A percentile compares a stretch with the other conserved stretches of the same genome.
Conservation (phyloP, 2,329 filamentous ascomycete species). For the Bertia moriformis region DNA sequence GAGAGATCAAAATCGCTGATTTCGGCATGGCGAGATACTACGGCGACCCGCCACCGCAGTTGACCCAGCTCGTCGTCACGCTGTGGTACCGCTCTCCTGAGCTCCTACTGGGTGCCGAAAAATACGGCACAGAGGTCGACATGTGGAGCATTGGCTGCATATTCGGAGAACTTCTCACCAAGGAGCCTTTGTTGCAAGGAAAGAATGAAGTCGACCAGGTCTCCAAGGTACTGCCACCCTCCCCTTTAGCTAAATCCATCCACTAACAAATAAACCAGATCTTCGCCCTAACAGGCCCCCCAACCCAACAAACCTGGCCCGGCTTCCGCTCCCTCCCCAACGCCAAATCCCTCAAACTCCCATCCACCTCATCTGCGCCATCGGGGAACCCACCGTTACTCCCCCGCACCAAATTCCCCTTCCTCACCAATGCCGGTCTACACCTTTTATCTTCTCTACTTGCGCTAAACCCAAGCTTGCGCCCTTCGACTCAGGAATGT, state of each 20-base stretch:
- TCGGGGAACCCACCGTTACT: slow-evolving; percentile 14
- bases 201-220: slow-evolving; percentile 62
- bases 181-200: slow-evolving; percentile 50
- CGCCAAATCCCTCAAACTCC: slow-evolving; percentile 45
- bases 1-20: slow-evolving; percentile 59
- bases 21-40: slow-evolving; percentile 63
- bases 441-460: slow-evolving; percentile 41
- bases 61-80: slow-evolving; percentile 61
- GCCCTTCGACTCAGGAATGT: slow-evolving; percentile 43
- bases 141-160: slow-evolving; percentile 65
- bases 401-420: slow-evolving; percentile 49
- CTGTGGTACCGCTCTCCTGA: slow-evolving; percentile 63
- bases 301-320: slow-evolving; percentile 50
- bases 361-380: slow-evolving; percentile 17
- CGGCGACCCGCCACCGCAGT: slow-evolving; percentile 41
- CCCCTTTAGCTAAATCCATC: neutral
- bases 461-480: slow-evolving; percentile 39
- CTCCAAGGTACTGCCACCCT: slow-evolving; percentile 18
- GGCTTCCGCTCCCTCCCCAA: slow-evolving; percentile 54
- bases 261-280: slow-evolving; percentile 27
- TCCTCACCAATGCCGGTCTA: slow-evolving; percentile 45
- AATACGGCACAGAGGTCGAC: slow-evolving; percentile 49
- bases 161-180: slow-evolving; percentile 55
- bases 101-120: slow-evolving; percentile 47
- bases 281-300: slow-evolving; percentile 54